Evolutionary conservation across 179 eudicot species (phyloP), one percentile per base, ranked within the genome.

Genomic region (Patellifolia procumbens): DNA sequence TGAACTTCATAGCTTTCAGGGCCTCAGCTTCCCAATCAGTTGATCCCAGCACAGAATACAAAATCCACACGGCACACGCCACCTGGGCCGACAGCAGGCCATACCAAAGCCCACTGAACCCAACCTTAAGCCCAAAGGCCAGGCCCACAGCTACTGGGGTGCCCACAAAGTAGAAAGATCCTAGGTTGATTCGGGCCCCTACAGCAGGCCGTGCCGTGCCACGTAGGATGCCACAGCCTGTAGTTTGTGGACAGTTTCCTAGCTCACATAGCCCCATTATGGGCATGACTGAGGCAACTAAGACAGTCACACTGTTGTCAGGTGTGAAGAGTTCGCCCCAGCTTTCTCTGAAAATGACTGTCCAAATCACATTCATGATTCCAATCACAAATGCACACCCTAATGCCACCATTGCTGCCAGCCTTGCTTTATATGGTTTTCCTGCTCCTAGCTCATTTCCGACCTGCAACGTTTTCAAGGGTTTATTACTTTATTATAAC

Each of bases 361-460:
- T 92, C 97, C 96, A 94, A 10, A 79, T 62, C 16, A 94, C 88
- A 73, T 92, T 89, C 39, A 91, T 76, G n/a, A 92, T 32, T 12
- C 98, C 98, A 0, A 94, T 86, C 15, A 85, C 66, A 74, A 94
- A 85, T 8, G 97, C 94, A 79, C 97, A 88, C 8, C 83, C 86
- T 58, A 94, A 76, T 53, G 97, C 97, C 17, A 94, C 98, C 79
- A 77, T 78, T 72, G 97, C 96, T 53, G 97, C 97, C 42, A 94
- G 77, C 82, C 86, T 92, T 37, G 98, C 98, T 76, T 92, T 94
- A 89, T 92, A 85, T n/a, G 98, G 98, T 74, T 77, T 89, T 58
- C 97, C 97, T n/a, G 97, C 94, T 81, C 98, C 98, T 13, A 94
- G 87, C 80, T 94, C 98, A 80, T 94, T 94, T 7, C 98, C 98